Evolutionary conservation across 2,329 filamentous ascomycete species (phyloP), one percentile per base, ranked within the genome.

Genomic region (Incumbomyces delicatus): DNA sequence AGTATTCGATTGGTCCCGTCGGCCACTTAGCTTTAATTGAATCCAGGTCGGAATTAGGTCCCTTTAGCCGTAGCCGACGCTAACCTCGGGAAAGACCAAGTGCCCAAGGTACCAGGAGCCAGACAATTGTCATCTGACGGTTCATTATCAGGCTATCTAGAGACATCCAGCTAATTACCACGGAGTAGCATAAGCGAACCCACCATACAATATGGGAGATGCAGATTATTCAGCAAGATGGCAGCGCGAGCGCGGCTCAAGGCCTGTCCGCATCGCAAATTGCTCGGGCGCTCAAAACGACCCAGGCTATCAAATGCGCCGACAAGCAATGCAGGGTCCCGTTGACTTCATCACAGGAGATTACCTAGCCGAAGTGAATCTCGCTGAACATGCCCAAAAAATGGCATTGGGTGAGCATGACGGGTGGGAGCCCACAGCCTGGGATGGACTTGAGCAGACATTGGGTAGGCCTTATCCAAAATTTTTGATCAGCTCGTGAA

Each of bases 271-370:
- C 16, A 57, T 65, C 4, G 62, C 62, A 17, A 64, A 64, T 42
- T 64, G 61, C 46, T 65, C 61, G n/a, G 61, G 62, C 1, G 62
- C 49, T 53, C 51, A 48, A 2, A 61, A 59, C 4, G 62, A 66
- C 37, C 63, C 63, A 2, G 61, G 58, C 18, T 60, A 60, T 36
- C 58, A 66, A 40, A 65, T 66, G 64, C 57, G 58, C 30, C 60
- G 58, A n/a, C 64, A 65, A 52, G 62, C 60, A 2, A 63, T 55
- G 1, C 41, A 59, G 27, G 63, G 62, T 48, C 63, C 61, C 34
- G 60, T 70, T 10, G 73, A 77, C 53, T 70, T 76, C 14, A 74
- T 77, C 39, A 76, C 71, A 0, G 73, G 73, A 10, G 74, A 77
- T 50, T 76, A 73, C 53, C 65, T 75, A 32, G 68, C 70, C 8